phyloP scores from a whole-genome alignment of 345 rosid species.

The Raphanus raphanistrum region DNA sequence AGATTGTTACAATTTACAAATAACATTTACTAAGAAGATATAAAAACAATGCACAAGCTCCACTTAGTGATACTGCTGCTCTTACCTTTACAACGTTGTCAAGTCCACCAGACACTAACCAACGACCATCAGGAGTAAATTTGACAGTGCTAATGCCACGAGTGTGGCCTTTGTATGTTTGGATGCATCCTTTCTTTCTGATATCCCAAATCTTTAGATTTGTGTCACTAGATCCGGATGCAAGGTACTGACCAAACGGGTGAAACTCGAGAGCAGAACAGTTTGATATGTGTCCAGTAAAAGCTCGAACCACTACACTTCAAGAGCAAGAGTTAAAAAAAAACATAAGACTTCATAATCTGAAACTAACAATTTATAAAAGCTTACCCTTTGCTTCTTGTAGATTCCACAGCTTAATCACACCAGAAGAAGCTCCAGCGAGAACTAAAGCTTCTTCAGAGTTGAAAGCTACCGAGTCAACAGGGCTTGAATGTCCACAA shows the following conservation, averaged over 20 bases:
- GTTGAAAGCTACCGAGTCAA: constrained; percentile 42
- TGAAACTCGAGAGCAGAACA: constrained; percentile 91
- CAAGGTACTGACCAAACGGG: constrained; percentile 95
- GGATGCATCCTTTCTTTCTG: constrained; percentile 91
- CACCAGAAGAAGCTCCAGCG: constrained; percentile 45
- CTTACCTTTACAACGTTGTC: constrained; percentile 89
- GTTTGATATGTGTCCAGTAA: constrained; percentile 87
- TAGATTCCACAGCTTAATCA: constrained; percentile 38
- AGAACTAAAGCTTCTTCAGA: constrained; percentile 36
- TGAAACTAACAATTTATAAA: neutral
- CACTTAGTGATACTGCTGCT: constrained; percentile 3
- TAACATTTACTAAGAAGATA: neutral
- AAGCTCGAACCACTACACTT: constrained; percentile 97
- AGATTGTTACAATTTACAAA: neutral
- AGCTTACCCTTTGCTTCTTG: constrained; percentile 38
- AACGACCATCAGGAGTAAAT: constrained; percentile 97
- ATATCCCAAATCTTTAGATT: constrained; percentile 93
- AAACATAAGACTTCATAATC: constrained; percentile 36
- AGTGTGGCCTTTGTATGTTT: constrained; percentile 91
- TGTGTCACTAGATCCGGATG: constrained; percentile 87
- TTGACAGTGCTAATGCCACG: constrained; percentile 72
- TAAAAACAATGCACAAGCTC: constrained; percentile 4
- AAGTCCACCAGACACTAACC: constrained; percentile 97
- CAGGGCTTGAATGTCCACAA: constrained; percentile 41
- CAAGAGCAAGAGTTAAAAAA: constrained; percentile 49